Conservation (phyloP, 2,329 filamentous ascomycete species). For the Xylaria digitata region DNA sequence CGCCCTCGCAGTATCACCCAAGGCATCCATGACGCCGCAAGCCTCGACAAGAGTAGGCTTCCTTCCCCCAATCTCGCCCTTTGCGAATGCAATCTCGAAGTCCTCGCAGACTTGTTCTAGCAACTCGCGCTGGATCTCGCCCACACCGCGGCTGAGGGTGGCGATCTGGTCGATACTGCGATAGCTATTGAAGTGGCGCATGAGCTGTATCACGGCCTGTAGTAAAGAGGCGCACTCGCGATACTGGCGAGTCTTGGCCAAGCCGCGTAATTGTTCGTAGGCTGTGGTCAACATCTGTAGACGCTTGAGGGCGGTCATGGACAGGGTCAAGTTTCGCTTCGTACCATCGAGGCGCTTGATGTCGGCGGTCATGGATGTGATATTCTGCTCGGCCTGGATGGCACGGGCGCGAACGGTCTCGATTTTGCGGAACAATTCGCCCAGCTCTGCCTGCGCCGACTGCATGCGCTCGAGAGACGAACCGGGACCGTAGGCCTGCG, state of each 20-base stretch:
- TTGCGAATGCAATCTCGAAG: constrained; percentile 94
- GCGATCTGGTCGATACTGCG: constrained; percentile 98
- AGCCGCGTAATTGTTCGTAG: constrained; percentile 91
- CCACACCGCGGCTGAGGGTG: constrained; percentile 88
- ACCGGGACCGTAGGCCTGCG: constrained; percentile 85
- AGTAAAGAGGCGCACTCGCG: constrained; percentile 92
- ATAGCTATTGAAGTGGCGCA: constrained; percentile 99
- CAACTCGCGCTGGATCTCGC: constrained; percentile 90
- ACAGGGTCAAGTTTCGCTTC: constrained; percentile 94
- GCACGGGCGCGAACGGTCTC: constrained; percentile 91
- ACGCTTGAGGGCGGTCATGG: constrained; percentile 97
- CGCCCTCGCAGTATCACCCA: constrained; percentile 86
- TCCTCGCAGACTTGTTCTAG: constrained; percentile 99
- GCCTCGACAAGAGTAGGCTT: constrained; percentile 82
- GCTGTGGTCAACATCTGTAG: constrained; percentile 99
- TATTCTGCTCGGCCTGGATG: constrained; percentile 91
- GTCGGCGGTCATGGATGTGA: constrained; percentile 98
- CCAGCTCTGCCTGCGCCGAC: constrained; percentile 88
- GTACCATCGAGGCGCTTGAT: constrained; percentile 97
- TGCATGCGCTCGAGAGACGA: constrained; percentile 93
- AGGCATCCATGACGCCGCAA: constrained; percentile 92
- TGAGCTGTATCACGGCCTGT: constrained; percentile 95
- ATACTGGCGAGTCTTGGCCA: constrained; percentile 90
- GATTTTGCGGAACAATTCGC: constrained; percentile 91
- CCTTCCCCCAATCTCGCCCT: constrained; percentile 79